phyloP scores from a whole-genome alignment of 768 basidiomycete genomes.

The Cystofilobasidium capitatum region DNA sequence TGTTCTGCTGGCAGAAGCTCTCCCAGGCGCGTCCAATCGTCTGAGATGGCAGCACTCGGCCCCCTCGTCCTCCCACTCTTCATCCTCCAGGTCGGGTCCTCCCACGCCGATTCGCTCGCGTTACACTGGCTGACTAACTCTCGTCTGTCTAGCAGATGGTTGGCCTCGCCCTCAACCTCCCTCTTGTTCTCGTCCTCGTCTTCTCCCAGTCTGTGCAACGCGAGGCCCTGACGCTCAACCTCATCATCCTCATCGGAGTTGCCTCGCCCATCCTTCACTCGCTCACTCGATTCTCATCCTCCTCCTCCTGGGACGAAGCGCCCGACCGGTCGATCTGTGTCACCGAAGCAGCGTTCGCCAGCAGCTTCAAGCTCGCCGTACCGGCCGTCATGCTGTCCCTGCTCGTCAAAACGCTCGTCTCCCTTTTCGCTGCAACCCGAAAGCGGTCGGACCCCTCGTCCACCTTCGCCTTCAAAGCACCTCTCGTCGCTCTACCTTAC shows the following conservation, averaged over 20 bases:
- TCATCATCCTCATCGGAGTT: constrained; percentile 2
- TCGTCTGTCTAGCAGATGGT: neutral
- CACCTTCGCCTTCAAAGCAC: no score
- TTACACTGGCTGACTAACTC: neutral
- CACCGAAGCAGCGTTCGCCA: neutral
- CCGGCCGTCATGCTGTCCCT: neutral
- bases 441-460: no score
- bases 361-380: neutral
- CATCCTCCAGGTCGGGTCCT: constrained; percentile 2
- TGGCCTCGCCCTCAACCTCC: neutral
- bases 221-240: neutral
- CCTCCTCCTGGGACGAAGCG: neutral
- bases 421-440: no score
- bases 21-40: no score
- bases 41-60: no score
- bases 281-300: constrained; percentile 1
- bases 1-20: no score
- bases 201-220: neutral
- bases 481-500: no score
- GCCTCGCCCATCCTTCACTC: neutral
- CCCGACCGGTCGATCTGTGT: neutral
- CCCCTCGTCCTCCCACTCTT: neutral
- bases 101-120: neutral
- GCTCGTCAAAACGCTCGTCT: constrained; percentile 2
- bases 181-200: constrained; percentile 10